Percentiles rank a stretch among this genome's conserved stretches.
Evolutionary conservation across 352 stramenopile species (phyloP).

Genomic region (Phytophthora vignae): DNA sequence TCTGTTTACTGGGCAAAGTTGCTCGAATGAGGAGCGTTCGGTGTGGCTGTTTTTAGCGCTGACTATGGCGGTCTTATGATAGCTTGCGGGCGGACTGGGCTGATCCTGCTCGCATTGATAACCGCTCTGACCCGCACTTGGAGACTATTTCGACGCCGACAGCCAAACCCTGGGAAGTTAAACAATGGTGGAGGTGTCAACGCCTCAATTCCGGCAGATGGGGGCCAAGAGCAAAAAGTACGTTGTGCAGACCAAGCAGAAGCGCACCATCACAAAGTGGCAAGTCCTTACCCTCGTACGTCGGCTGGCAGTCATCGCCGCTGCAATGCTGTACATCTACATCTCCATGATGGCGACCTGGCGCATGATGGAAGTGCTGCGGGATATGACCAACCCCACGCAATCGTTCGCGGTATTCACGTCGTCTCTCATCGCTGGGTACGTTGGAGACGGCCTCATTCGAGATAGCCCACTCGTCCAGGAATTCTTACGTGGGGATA

Average conservation of each 20-base stretch:
- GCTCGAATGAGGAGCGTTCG: not conserved
- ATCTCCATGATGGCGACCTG: slow-evolving; percentile 32
- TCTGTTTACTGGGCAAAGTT: not conserved
- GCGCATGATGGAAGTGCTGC: slow-evolving; percentile 27
- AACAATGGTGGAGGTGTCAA: not conserved
- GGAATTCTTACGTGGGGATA: slow-evolving; percentile 25
- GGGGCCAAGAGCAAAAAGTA: not conserved
- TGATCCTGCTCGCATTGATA: too few relatives aligned
- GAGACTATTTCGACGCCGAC: not conserved
- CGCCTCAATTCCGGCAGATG: not conserved
- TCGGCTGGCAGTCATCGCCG: slow-evolving; percentile 31
- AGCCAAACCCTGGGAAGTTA: not conserved
- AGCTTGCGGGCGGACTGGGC: too few relatives aligned
- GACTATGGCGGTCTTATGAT: too few relatives aligned
- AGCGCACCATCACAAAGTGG: slow-evolving; percentile 12
- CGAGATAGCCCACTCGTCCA: slow-evolving; percentile 22
- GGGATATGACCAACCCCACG: slow-evolving; percentile 20
- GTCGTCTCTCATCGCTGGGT: slow-evolving; percentile 30
- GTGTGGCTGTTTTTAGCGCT: not conserved
- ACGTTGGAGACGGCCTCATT: slow-evolving; percentile 34
- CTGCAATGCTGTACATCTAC: slow-evolving; percentile 39
- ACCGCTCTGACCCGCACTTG: not conserved
- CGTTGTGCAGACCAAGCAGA: not conserved
- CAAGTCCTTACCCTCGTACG: slow-evolving; percentile 27
- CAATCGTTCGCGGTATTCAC: slow-evolving; percentile 11